Evolutionary conservation across 2,329 filamentous ascomycete species (phyloP).

Genomic region (Mycogone perniciosa): DNA sequence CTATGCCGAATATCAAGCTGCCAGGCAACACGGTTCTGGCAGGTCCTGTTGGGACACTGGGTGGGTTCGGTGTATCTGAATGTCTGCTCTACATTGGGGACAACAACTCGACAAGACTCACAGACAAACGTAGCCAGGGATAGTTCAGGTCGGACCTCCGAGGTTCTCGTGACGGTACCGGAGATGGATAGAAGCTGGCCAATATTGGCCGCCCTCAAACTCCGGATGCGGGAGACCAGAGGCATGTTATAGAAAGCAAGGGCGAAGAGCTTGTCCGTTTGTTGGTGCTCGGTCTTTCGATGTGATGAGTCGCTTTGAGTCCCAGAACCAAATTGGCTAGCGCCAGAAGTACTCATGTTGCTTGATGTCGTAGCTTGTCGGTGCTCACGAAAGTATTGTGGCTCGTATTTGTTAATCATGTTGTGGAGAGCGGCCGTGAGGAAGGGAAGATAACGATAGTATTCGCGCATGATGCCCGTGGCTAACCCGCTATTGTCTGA

Average conservation of each 20-base stretch:
- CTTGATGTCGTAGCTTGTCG: slow-evolving; percentile 74
- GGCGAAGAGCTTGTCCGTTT: slow-evolving; percentile 93
- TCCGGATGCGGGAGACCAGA: slow-evolving; percentile 76
- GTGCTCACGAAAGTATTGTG: slow-evolving; percentile 88
- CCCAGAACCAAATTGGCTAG: slow-evolving; percentile 54
- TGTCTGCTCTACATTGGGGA: slow-evolving; percentile 91
- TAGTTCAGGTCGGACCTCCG: slow-evolving; percentile 90
- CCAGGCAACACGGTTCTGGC: slow-evolving; percentile 89
- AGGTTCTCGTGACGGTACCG: slow-evolving; percentile 92
- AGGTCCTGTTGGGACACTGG: slow-evolving; percentile 83
- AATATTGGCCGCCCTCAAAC: slow-evolving; percentile 82
- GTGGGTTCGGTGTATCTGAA: slow-evolving; percentile 97
- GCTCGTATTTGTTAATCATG: slow-evolving; percentile 89
- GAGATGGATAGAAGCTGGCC: slow-evolving; percentile 93
- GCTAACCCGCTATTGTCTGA: slow-evolving; percentile 70
- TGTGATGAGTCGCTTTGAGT: slow-evolving; percentile 61
- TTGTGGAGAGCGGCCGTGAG: slow-evolving; percentile 84
- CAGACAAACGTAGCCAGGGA: slow-evolving; percentile 90
- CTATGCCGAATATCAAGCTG: slow-evolving; percentile 93
- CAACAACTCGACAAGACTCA: slow-evolving; percentile 75
- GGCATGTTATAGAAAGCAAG: slow-evolving; percentile 91
- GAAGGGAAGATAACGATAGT: slow-evolving; percentile 93
- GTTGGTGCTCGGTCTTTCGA: slow-evolving; percentile 84
- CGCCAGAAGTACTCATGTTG: slow-evolving; percentile 61
- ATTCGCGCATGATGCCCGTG: slow-evolving; percentile 79